Base-by-base conservation (phyloP, 2,329 filamentous ascomycete species). In the Diaporthe destruens region DNA sequence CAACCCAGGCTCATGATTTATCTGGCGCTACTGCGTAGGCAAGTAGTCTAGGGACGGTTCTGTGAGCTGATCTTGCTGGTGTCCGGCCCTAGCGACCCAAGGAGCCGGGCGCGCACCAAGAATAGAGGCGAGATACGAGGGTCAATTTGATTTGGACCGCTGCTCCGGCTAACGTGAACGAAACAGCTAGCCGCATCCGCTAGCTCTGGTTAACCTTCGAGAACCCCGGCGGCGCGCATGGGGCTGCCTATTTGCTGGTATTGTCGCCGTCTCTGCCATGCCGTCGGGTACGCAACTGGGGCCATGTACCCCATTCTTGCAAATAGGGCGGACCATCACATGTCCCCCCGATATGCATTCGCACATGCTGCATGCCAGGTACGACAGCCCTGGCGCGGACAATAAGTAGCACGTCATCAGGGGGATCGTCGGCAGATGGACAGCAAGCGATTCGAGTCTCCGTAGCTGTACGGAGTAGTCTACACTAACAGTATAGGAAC, bases 361-460 rank as follows among this genome's bases (percentile, higher is more conserved):
- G 32, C 32, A 29, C 44, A 42, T 65, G 61, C 61, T 51, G 39
- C 57, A 66, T n/a, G 47, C 18, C 61, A 53, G 61, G 61, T 49
- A 66, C 61, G 61, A 49, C 61, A 66, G 44, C 23, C 47, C 47
- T 66, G 44, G 47, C 7, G 61, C 61, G 61, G 61, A 53, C 61
- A 53, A 53, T 53, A 66, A 70, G 55, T 34, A 54, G 55, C 61
- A 53, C 59, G 69, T 71, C 69, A 71, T 71, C 69, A 67, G 59
- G 59, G 59, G 57, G 69, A 71, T 71, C 69, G 69, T 32, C 69
- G 42, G 56, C 59, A 53, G 61, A 56, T 34, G 16, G 25, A 29
- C 69, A 54, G 25, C 49, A 63, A 63, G 49, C 44, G 44, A 70
- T 42, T 57, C 42, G 47, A 53, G 44, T 42, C 53, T 56, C 68